Percentiles rank a stretch among this genome's conserved stretches.
Conservation (phyloP, 2,329 filamentous ascomycete species). For the Akanthomyces dipterigenus region DNA sequence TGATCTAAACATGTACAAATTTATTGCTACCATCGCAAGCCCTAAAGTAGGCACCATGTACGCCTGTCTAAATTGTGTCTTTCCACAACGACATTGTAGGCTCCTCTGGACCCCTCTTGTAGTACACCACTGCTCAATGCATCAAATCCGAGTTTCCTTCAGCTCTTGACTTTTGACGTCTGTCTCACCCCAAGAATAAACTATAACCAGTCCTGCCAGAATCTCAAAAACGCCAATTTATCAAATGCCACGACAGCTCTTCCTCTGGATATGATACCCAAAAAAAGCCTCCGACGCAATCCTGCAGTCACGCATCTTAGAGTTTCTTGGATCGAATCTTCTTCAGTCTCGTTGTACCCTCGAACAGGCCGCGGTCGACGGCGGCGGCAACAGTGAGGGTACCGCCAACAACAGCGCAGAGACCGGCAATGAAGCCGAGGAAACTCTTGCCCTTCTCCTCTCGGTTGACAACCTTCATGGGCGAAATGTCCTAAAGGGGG, state of each 20-base stretch:
- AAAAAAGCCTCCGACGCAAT: neutral
- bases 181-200: neutral
- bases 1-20: too few species aligned
- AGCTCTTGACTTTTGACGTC: neutral
- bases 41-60: neutral
- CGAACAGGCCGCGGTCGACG: constrained; percentile 83
- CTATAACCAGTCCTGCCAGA: neutral
- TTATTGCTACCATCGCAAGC: neutral
- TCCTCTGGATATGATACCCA: neutral
- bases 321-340: constrained; percentile 69
- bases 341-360: constrained; percentile 76
- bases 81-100: neutral
- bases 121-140: neutral
- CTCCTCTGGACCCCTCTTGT: neutral
- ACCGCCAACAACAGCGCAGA: constrained; percentile 91
- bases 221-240: constrained; percentile 1
- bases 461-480: constrained; percentile 98
- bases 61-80: neutral
- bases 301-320: constrained; percentile 24
- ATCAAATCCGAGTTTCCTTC: neutral
- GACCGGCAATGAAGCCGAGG: constrained; percentile 82
- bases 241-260: neutral
- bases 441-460: constrained; percentile 87
- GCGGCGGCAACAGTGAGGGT: constrained; percentile 94
- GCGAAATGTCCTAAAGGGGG: constrained; percentile 74